Conservation (phyloP, 176 grass and related monocot species). For the bread wheat (Triticum aestivum) region IWGSC_CS_RefSeq_v2.1 NC_057794.1:523064861-523065360, state of each 20-base stretch:
- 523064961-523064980: background rate
- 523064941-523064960: background rate
- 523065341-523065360: background rate
- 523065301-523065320: background rate
- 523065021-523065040: too few species aligned
- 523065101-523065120: background rate
- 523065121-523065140: background rate
- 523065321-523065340: background rate
- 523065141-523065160: background rate
- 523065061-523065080: too few species aligned
- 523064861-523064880: slow-evolving; percentile 96
- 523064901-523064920: slow-evolving; percentile 15
- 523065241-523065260: background rate
- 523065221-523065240: background rate
- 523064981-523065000: background rate
- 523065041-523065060: background rate
- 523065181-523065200: background rate
- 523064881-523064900: slow-evolving; percentile 88
- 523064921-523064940: background rate
- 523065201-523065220: background rate
- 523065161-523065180: background rate
- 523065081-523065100: too few species aligned
- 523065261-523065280: background rate
- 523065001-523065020: too few species aligned
- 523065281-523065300: background rate